These are phyloP conservation scores for Solanum commersonii DNA, from an alignment of 257 asterid genomes.

Conservation along the genomic window DNA sequence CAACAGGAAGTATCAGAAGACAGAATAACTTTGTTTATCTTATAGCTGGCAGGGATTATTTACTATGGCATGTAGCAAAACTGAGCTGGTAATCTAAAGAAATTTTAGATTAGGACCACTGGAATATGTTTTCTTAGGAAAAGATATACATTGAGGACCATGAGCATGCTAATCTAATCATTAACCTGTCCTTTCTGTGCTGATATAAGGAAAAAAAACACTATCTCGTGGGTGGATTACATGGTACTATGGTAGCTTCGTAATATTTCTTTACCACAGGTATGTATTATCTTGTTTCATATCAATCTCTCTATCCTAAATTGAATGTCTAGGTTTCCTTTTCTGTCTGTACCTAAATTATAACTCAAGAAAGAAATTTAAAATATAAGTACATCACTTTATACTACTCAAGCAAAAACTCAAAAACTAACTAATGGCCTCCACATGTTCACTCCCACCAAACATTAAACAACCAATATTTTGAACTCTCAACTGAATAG, in stretches of 20 bases:
- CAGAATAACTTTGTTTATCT: neutral
- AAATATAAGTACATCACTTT: neutral
- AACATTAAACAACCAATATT: neutral
- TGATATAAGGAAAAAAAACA: neutral
- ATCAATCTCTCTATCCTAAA: neutral
- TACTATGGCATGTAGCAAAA: neutral
- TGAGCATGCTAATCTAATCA: neutral
- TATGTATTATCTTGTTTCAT: neutral
- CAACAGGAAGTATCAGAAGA: constrained; percentile 10
- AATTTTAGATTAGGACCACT: neutral
- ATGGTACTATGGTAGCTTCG: neutral
- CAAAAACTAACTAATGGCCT: neutral
- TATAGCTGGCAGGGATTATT: neutral
- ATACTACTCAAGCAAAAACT: neutral
- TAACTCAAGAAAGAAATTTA: neutral
- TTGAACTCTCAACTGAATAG: neutral
- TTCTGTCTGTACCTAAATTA: neutral
- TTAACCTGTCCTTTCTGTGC: neutral
- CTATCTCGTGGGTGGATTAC: neutral
- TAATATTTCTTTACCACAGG: neutral
- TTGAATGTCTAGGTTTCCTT: neutral
- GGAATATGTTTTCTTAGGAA: neutral
- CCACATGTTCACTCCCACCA: neutral
- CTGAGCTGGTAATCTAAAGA: neutral
- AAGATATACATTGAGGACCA: neutral